phyloP scores from a whole-genome alignment of 2,329 filamentous ascomycete species.

The Aspergillus flavus region DNA sequence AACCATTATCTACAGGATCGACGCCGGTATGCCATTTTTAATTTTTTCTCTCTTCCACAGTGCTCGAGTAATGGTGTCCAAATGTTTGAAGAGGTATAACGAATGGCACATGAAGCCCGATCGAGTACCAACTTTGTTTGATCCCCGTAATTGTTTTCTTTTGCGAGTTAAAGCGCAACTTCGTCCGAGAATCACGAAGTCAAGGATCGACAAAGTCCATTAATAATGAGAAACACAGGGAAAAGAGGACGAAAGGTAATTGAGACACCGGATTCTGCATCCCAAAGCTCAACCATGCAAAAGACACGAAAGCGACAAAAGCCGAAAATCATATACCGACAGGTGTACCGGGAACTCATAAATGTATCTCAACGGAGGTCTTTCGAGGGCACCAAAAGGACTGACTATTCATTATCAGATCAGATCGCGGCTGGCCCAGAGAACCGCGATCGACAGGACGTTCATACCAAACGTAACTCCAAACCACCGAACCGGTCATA shows the following conservation, averaged over 20 bases:
- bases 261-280: neutral
- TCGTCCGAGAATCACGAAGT: neutral
- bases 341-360: conserved; percentile 1
- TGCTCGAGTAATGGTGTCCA: neutral
- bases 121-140: neutral
- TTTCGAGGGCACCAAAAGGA: conserved; percentile 14
- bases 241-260: neutral
- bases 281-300: neutral
- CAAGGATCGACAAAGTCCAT: neutral
- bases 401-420: conserved; percentile 16
- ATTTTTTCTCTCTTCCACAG: neutral
- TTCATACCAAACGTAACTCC: conserved; percentile 31
- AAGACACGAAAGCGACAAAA: conserved; percentile 15
- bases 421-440: conserved; percentile 16
- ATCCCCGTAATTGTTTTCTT: neutral
- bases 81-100: neutral
- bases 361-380: conserved; percentile 15
- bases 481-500: conserved; percentile 34
- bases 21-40: conserved; percentile 13
- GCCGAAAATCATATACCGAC: conserved; percentile 26
- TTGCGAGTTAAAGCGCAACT: neutral
- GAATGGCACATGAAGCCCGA: conserved; percentile 3
- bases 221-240: neutral
- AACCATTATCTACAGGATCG: conserved; percentile 21
- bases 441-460: conserved; percentile 20